phyloP scores from a whole-genome alignment of 495 filamentous ascomycete genomes.

The Chlorociboria aeruginascens region DNA sequence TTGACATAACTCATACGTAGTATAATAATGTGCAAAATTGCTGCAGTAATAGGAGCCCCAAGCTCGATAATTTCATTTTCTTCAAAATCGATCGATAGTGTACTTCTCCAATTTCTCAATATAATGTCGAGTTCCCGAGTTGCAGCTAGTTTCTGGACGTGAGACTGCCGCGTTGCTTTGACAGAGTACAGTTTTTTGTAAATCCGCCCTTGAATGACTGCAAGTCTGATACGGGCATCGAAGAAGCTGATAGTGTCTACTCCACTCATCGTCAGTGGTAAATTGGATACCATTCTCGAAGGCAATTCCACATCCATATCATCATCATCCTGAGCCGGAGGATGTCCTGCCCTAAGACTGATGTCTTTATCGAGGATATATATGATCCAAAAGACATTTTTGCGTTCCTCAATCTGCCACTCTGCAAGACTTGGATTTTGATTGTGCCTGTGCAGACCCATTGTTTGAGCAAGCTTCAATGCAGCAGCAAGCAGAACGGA shows the following conservation, averaged over 20 bases:
- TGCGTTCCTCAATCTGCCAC: conserved; percentile 83
- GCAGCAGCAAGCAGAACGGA: conserved; percentile 85
- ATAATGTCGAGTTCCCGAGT: conserved; percentile 6
- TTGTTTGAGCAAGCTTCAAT: conserved; percentile 83
- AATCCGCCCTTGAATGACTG: conserved; percentile 10
- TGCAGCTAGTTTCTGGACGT: not conserved
- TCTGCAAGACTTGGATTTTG: conserved; percentile 75
- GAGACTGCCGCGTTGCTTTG: conserved; percentile 4
- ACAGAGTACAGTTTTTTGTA: conserved; percentile 11
- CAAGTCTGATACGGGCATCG: conserved; percentile 8
- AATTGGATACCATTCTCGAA: not conserved
- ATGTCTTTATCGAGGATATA: conserved; percentile 93
- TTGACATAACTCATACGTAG: not conserved
- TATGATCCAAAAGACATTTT: conserved; percentile 94
- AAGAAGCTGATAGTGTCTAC: conserved; percentile 3
- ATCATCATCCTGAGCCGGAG: conserved; percentile 47
- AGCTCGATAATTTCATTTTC: not conserved
- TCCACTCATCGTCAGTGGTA: not conserved
- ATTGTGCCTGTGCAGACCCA: conserved; percentile 90
- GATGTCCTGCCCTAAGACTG: conserved; percentile 80
- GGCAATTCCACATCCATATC: conserved; percentile 14
- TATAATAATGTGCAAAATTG: not conserved
- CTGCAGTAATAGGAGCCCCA: not conserved
- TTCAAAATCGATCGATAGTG: conserved; percentile 1
- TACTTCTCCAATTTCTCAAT: conserved; percentile 5